Evolutionary conservation across 2,329 filamentous ascomycete species (phyloP).

Genomic region (Curvularia eragrostidis): DNA sequence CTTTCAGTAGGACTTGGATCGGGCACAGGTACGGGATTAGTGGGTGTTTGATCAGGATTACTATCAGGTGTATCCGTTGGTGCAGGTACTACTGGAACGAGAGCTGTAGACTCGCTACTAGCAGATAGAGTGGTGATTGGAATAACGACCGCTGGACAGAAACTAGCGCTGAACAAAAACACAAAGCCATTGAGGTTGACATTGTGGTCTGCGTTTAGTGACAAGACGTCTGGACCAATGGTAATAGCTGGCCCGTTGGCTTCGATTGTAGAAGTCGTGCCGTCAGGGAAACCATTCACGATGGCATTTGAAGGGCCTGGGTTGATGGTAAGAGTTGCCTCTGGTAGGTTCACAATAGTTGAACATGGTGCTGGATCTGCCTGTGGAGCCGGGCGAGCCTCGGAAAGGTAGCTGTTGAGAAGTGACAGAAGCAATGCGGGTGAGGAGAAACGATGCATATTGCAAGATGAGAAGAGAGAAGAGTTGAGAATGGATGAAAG

Average conservation of each 20-base stretch:
- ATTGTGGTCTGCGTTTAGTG: not conserved
- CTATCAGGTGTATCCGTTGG: not conserved
- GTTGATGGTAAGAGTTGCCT: constrained; percentile 1
- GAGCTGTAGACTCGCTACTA: not conserved
- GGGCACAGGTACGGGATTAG: not conserved
- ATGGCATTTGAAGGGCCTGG: not conserved
- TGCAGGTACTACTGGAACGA: not conserved
- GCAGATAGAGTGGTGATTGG: not conserved
- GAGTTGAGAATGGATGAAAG: not conserved
- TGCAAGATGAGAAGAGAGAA: not conserved
- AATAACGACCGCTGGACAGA: not conserved
- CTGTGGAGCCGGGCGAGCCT: constrained; percentile 1
- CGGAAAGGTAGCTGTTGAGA: not conserved
- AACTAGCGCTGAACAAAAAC: not conserved
- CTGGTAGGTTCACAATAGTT: not conserved
- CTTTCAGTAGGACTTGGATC: not conserved
- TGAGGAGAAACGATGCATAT: not conserved
- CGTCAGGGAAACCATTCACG: not conserved
- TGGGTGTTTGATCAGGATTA: not conserved
- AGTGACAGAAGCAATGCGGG: not conserved
- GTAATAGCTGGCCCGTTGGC: not conserved
- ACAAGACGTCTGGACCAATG: not conserved
- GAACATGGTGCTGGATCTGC: not conserved
- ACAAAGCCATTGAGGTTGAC: constrained; percentile 1
- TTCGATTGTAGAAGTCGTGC: not conserved